These are phyloP conservation scores for Phascolomyces articulosus DNA, from an alignment of 371 early-diverging fungal genomes.

Conservation along the genomic window DNA sequence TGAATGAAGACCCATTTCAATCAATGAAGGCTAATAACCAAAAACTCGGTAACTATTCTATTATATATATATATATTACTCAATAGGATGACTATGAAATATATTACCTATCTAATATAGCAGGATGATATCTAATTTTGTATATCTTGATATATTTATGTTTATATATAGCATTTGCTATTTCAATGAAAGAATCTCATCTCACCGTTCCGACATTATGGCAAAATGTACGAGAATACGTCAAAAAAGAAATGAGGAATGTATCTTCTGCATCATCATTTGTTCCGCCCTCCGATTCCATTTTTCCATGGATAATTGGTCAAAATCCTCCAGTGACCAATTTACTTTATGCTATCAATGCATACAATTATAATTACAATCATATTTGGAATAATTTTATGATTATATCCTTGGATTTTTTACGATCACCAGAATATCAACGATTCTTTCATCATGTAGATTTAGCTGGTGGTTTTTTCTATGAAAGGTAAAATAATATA, in stretches of 20 bases:
- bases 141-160: too few species aligned
- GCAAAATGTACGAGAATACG: background rate
- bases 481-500: constrained; percentile 66
- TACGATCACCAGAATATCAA: constrained; percentile 60
- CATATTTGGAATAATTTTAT: constrained; percentile 71
- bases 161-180: constrained; percentile 6
- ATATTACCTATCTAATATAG: too few species aligned
- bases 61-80: too few species aligned
- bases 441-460: constrained; percentile 83
- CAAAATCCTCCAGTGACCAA: constrained; percentile 11
- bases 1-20: constrained; percentile 36
- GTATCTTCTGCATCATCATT: background rate
- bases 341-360: background rate
- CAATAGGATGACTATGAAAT: too few species aligned
- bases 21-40: constrained; percentile 31
- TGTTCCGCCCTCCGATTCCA: constrained; percentile 17
- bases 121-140: too few species aligned
- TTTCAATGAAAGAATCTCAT: constrained; percentile 3
- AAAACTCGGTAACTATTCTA: constrained; percentile 60
- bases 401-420: constrained; percentile 34
- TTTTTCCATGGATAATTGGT: constrained; percentile 34
- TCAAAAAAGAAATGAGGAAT: background rate
- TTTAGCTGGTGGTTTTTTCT: constrained; percentile 85
- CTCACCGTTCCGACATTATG: too few species aligned
- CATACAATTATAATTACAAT: constrained; percentile 64